A percentile compares a stretch with the other conserved stretches of the same genome.
phyloP scores from a whole-genome alignment of 169 alveolate genomes.

The Eimeria acervulina region DNA sequence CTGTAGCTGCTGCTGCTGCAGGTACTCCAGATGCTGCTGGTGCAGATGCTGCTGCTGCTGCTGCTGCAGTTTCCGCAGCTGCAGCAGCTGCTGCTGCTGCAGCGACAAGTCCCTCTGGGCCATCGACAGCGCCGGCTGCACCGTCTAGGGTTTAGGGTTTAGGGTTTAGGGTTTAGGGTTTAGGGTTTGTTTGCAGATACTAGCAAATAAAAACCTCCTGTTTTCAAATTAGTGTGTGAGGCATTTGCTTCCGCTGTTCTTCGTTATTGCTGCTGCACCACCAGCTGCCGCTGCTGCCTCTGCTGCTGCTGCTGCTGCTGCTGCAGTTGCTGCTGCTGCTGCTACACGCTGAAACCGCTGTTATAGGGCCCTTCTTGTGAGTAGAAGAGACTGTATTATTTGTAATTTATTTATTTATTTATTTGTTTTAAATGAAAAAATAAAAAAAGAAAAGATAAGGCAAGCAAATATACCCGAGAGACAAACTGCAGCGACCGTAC shows the following conservation, averaged over 20 bases:
- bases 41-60: neutral
- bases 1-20: slow-evolving; percentile 9
- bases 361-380: neutral
- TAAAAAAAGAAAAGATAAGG: neutral
- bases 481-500: neutral
- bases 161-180: slow-evolving; percentile 47
- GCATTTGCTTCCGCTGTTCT: neutral
- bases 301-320: neutral
- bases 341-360: neutral
- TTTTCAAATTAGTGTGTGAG: neutral
- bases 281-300: neutral
- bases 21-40: neutral
- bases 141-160: neutral
- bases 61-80: neutral
- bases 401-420: neutral
- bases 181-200: neutral
- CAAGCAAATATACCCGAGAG: neutral
- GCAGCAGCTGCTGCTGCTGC: slow-evolving; percentile 8
- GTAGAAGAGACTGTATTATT: neutral
- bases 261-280: neutral
- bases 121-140: neutral
- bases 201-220: neutral
- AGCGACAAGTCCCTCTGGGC: neutral
- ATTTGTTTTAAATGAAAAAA: too few species aligned
- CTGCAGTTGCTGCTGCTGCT: neutral